Base-by-base conservation (phyloP, 768 basidiomycete species). In the Tylopilus plumbeoviolaceoides region DNA sequence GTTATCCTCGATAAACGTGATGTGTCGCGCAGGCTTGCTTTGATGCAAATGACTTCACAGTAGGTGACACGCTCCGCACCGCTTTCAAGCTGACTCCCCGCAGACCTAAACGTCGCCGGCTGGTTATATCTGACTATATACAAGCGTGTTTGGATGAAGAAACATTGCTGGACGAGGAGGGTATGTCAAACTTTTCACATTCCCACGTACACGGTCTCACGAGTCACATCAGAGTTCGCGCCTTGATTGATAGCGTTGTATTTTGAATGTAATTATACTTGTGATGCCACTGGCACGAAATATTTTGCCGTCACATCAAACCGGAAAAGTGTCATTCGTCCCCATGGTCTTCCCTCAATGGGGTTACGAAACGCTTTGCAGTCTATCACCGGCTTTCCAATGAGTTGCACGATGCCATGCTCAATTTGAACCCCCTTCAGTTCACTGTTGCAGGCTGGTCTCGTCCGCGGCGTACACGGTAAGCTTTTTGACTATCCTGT, bases 1-100 rank as follows among this genome's bases (percentile, higher is more conserved):
- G 71, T 95, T 42, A 74, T 97, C 39, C 65, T 94, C 48, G 89
- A 94, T 72, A 89, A 89, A 69, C 83, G 87, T 9, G 92, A 95
- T 59, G 78, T 78, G 44, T 84, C 80, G 57, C 82, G 91, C 35
- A 83, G 90, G 49, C 65, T 80, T 27, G 81, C 85, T 54, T 74
- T 95, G 54, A 83, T 85, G 62, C 80, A 79, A 61, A 79, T 78
- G 44, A 90, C 90, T 7, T 80, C 84, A 10, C 78, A 83, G 91
- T 91, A 59, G 82, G 72, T 38, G 7, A 40, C 21, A 31, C 55
- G 36, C 18, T 51, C 42, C 40, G 9, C 20, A 28, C 17, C 27
- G 44, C 18, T 40, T 40, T 39, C 30, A 30, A 55, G 50, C 54
- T 63, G 47, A 64, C 43, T 38, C 25, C 51, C 54, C 45, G 2